Evolutionary conservation across 108 stramenopile species (phyloP).

Genomic region (Cyclostephanos invisitatus): DNA sequence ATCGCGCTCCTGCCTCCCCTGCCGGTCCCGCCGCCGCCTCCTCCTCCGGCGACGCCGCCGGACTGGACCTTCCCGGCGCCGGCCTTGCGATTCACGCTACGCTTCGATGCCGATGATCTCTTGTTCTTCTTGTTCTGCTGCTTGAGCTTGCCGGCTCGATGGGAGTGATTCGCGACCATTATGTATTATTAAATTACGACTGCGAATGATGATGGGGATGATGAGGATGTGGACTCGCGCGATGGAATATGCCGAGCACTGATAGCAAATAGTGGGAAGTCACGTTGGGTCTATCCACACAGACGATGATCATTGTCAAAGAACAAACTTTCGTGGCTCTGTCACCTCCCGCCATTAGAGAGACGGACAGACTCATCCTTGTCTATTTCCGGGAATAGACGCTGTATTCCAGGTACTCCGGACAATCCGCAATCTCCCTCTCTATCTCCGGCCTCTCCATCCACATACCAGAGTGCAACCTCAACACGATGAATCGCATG

Average conservation of each 20-base stretch:
- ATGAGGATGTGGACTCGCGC: background rate
- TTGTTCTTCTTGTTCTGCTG: constrained; percentile 87
- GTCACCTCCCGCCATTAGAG: constrained; percentile 3
- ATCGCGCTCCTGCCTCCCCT: constrained; percentile 14
- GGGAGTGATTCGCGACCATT: constrained; percentile 37
- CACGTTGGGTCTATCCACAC: too few species aligned
- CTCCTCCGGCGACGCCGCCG: background rate
- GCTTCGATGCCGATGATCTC: constrained; percentile 73
- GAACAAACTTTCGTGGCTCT: constrained; percentile 1
- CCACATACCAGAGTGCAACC: too few species aligned
- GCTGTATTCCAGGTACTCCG: too few species aligned
- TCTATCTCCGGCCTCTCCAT: too few species aligned
- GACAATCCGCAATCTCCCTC: too few species aligned
- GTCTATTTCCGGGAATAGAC: too few species aligned
- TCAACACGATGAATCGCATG: background rate
- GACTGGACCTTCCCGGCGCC: constrained; percentile 68
- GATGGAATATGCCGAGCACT: background rate
- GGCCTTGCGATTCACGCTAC: constrained; percentile 51
- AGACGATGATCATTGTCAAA: background rate
- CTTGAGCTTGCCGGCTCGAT: constrained; percentile 52
- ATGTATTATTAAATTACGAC: constrained; percentile 2
- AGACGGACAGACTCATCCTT: constrained; percentile 1
- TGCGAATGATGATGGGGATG: background rate
- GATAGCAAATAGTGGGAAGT: background rate
- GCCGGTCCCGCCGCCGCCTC: background rate